Percentiles rank a stretch among this genome's conserved stretches.
These are phyloP conservation scores for Aspergillus haitiensis DNA, from an alignment of 495 filamentous ascomycete genomes.

Conservation along the genomic window DNA sequence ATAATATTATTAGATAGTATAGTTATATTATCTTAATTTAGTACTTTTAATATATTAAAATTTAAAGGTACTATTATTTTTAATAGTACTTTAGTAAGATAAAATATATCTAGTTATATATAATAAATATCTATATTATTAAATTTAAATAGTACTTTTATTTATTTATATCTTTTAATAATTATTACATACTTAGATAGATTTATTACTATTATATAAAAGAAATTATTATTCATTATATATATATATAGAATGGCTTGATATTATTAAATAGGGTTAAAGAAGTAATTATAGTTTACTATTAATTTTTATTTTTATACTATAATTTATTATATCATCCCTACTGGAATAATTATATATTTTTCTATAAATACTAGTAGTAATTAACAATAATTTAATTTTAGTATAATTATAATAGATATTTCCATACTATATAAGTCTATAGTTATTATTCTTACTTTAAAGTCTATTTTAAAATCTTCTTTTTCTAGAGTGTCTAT, in stretches of 20 bases:
- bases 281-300: not conserved
- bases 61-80: too few relatives aligned
- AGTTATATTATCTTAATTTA: too few relatives aligned
- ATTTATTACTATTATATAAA: not conserved
- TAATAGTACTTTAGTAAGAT: too few relatives aligned
- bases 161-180: not conserved
- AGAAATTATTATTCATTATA: not conserved
- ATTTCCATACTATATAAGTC: too few relatives aligned
- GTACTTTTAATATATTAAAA: too few relatives aligned
- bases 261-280: not conserved
- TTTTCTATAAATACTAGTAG: not conserved
- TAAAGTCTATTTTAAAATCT: too few relatives aligned
- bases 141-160: not conserved
- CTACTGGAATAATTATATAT: not conserved
- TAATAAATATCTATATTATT: not conserved
- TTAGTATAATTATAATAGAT: too few relatives aligned
- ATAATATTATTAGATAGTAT: too few relatives aligned
- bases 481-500: not conserved
- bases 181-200: not conserved
- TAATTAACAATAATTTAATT: too few relatives aligned
- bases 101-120: too few relatives aligned
- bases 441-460: too few relatives aligned
- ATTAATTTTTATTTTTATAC: slow-evolving; percentile 4
- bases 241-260: too few relatives aligned
- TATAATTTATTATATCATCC: not conserved